Base-by-base conservation (phyloP, 2,329 filamentous ascomycete genomes). In the Botrytis porri region DNA sequence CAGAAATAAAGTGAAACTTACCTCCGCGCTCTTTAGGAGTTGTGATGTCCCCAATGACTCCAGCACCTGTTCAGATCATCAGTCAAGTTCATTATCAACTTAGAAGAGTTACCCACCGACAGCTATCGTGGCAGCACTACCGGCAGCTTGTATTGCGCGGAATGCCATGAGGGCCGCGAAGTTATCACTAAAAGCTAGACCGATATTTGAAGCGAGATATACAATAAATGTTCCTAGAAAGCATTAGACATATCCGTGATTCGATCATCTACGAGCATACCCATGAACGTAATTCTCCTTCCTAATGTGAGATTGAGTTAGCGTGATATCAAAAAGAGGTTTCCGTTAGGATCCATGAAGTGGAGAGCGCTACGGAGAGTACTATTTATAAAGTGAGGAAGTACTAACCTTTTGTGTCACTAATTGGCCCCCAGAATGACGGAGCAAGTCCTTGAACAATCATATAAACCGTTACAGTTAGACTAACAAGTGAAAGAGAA, bases 371-470 rank as follows among this genome's bases (percentile, higher is more conserved):
- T 57, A 18, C 22, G 32, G 20, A 66, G 29, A 8, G 29, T 66
- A 10, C 22, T 51, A n/a, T 66, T 48, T 16, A 41, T 29, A 45
- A 66, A 25, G 32, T 29, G 10, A 48, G 29, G 29, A 61, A 45
- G 20, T 37, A 25, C 57, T 70, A 48, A 35, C 72, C 69, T 37
- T 61, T 60, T 51, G 61, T 45, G 29, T 73, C 72, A 20, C 85
- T 85, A 14, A 88, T 79, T 0, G 85, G 82, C 12, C 83, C 84
- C 83, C 84, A 87, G 69, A 87, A 69, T 43, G 65, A 69, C 80
- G 25, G 75, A 80, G 84, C 83, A 25, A 87, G 77, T 9, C 84
- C 86, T 78, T 88, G 86, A 6, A 86, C 80, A 67, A 87, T 81
- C 78, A 86, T 84, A 75, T 87, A 88, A 3, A 82, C 79, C 0